phyloP scores from a whole-genome alignment of 1,139 yeast genomes.

The Geotrichum carabidarum region DNA sequence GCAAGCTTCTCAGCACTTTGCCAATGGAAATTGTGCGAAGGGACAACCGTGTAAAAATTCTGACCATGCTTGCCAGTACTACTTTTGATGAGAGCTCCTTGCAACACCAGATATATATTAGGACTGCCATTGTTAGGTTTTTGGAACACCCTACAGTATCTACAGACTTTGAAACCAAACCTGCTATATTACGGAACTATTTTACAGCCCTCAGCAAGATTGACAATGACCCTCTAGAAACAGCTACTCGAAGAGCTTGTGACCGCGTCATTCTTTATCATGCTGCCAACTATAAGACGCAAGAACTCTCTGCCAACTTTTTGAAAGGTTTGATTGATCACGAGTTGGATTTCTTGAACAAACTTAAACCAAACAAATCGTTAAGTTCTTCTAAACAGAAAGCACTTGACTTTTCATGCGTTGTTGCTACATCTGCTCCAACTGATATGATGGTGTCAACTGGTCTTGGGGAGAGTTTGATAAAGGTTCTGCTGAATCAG shows the following conservation, averaged over 20 bases:
- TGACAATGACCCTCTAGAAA: constrained; percentile 10
- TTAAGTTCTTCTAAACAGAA: constrained; percentile 2
- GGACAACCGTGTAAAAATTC: constrained; percentile 13
- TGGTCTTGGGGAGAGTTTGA: constrained; percentile 4
- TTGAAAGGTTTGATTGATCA: constrained; percentile 11
- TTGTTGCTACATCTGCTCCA: constrained; percentile 6
- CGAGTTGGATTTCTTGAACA: constrained; percentile 1
- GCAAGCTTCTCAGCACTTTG: constrained; percentile 16
- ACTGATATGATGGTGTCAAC: neutral
- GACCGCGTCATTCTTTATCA: constrained; percentile 16
- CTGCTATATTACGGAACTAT: constrained; percentile 11
- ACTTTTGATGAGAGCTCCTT: constrained; percentile 5
- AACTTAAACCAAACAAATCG: neutral
- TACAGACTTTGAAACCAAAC: constrained; percentile 16
- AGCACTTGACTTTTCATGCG: constrained; percentile 14
- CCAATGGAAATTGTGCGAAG: constrained; percentile 18
- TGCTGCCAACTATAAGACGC: neutral
- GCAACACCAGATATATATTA: constrained; percentile 12
- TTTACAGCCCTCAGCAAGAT: constrained; percentile 8
- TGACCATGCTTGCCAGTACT: constrained; percentile 5
- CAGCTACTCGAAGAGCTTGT: constrained; percentile 14
- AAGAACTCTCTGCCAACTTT: constrained; percentile 8
- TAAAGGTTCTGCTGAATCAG: constrained; percentile 5
- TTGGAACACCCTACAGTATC: constrained; percentile 14
- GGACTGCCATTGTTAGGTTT: constrained; percentile 17